These are phyloP conservation scores for Lyophyllum decastes DNA, from an alignment of 768 basidiomycete genomes.

Conservation along the genomic window DNA sequence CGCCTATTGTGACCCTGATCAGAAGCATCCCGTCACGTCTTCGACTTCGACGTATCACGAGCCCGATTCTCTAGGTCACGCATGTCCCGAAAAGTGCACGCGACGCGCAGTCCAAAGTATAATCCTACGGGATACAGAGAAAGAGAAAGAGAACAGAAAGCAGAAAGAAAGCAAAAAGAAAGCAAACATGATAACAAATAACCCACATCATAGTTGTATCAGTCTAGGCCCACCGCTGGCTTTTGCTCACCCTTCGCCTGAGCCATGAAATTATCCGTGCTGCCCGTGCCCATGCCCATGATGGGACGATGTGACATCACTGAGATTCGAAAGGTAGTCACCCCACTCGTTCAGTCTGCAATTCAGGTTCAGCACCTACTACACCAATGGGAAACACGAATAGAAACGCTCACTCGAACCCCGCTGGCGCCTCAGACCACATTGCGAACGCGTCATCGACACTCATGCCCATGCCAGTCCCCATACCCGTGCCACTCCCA, in stretches of 20 bases:
- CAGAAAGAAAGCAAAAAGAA: too few relatives aligned
- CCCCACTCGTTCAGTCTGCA: constrained; percentile 46
- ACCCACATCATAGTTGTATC: neutral
- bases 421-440: constrained; percentile 65
- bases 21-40: neutral
- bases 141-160: too few relatives aligned
- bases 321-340: constrained; percentile 38
- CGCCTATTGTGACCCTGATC: neutral
- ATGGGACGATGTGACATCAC: constrained; percentile 13
- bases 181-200: neutral
- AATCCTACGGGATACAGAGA: neutral
- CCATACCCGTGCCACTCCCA: neutral
- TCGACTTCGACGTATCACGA: neutral
- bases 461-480: neutral
- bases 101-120: neutral
- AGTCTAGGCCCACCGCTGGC: too few relatives aligned
- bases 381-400: neutral
- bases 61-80: neutral
- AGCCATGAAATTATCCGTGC: neutral
- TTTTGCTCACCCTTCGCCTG: neutral
- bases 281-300: neutral
- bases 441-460: constrained; percentile 50
- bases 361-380: neutral
- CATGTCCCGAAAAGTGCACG: neutral
- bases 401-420: constrained; percentile 54